Base-by-base conservation (phyloP, 2,329 filamentous ascomycete genomes). In the Fusarium domesticum region DNA sequence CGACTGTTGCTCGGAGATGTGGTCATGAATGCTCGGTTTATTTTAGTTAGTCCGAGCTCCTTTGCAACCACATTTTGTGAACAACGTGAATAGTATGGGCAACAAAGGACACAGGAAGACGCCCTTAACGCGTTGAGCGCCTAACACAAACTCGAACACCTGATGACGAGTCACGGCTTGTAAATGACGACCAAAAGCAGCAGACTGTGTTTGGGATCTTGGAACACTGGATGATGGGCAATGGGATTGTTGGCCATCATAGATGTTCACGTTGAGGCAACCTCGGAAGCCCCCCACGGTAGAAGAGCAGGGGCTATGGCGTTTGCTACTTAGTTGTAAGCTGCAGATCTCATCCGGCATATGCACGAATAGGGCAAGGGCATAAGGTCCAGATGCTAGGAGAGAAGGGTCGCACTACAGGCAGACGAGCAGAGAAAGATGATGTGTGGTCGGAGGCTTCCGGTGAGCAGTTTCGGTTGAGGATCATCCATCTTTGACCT, bases 261-360 rank as follows among this genome's bases (percentile, higher is more conserved):
- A 15, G 37, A 18, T 38, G 19, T 35, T 51, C 44, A n/a, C n/a
- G n/a, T 28, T 41, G 47, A 44, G 42, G 48, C 40, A 42, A 44
- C 18, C 37, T 50, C 37, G 35, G 37, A 25, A 12, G 16, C 42
- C 47, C 50, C 54, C 23, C 23, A 28, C 23, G 14, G 8, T 28
- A n/a, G 10, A 28, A 23, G 6, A 23, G 18, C 52, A 58, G 44
- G 54, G 48, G 50, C 30, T 32, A 53, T 59, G 57, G 51, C 57
- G 50, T 54, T 55, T 46, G 32, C 6, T 16, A 18, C 35, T 35
- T 36, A 36, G 39, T 37, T 45, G 20, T 42, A 48, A 45, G 39
- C 25, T 48, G 56, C 46, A 58, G 53, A 58, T 58, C 54, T 57
- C 8, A 39, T 36, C 37, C 57, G 51, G 53, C 49, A 54, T 48